Percentiles rank a stretch among this genome's conserved stretches.
These are phyloP conservation scores for Spergularia azorica DNA, from an alignment of 179 eudicot species.

Conservation along the genomic window DNA sequence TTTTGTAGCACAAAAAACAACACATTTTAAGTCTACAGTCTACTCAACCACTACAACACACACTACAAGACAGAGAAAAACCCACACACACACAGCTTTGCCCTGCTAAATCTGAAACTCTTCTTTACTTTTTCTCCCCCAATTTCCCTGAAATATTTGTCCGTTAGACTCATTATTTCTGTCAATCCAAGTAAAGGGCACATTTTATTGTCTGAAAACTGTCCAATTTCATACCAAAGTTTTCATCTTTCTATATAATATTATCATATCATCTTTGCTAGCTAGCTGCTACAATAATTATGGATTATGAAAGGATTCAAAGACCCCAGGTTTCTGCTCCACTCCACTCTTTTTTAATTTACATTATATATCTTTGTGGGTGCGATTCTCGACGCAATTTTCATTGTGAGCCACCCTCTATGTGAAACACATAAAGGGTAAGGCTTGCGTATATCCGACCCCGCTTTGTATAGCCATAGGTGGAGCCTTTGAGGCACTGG, in stretches of 20 bases:
- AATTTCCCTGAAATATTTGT: constrained; percentile 14
- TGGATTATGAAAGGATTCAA: constrained; percentile 40
- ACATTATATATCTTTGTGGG: background rate
- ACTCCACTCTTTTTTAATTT: background rate
- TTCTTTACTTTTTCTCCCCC: constrained; percentile 11
- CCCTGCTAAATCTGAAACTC: constrained; percentile 28
- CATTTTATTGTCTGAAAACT: constrained; percentile 7
- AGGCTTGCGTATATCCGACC: too few relatives aligned
- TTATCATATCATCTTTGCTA: background rate
- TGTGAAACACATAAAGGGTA: background rate
- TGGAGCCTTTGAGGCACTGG: background rate
- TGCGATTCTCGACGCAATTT: too few relatives aligned
- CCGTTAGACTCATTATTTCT: constrained; percentile 25
- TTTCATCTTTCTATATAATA: background rate
- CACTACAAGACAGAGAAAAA: constrained; percentile 20
- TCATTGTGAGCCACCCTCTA: background rate
- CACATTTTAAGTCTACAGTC: constrained; percentile 14
- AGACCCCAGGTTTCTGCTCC: constrained; percentile 33
- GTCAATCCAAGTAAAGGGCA: constrained; percentile 21
- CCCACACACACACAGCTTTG: background rate
- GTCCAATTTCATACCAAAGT: background rate
- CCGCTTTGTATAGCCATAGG: background rate
- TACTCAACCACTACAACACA: background rate
- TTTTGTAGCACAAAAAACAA: background rate
- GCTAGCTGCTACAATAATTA: background rate